Percentiles rank a stretch among this genome's conserved stretches.
phyloP scores from a whole-genome alignment of 352 stramenopile species.

The Phytophthora meadii region DNA sequence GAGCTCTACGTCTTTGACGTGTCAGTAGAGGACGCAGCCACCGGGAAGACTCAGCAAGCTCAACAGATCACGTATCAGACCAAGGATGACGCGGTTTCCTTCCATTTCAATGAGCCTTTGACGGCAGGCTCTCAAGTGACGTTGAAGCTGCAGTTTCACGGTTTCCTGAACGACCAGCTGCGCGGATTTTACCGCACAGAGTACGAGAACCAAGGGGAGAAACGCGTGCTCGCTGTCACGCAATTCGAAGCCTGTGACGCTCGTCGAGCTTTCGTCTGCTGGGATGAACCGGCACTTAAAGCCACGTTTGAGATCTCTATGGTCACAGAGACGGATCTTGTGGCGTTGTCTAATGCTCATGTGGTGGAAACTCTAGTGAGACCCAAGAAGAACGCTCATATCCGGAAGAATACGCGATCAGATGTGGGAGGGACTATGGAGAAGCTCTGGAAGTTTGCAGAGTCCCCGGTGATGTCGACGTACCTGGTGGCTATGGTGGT shows the following conservation, averaged over 20 bases:
- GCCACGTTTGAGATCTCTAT: constrained; percentile 95
- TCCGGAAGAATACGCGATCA: constrained; percentile 53
- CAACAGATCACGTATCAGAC: constrained; percentile 56
- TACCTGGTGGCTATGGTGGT: constrained; percentile 97
- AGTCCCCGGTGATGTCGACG: constrained; percentile 97
- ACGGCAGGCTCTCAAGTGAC: constrained; percentile 39
- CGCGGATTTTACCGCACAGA: constrained; percentile 96
- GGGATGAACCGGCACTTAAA: constrained; percentile 98
- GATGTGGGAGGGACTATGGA: constrained; percentile 44
- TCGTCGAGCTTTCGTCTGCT: constrained; percentile 96
- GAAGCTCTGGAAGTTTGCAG: constrained; percentile 89
- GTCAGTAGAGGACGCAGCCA: constrained; percentile 49
- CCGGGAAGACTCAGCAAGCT: constrained; percentile 34
- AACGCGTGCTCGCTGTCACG: constrained; percentile 93
- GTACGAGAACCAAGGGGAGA: constrained; percentile 93
- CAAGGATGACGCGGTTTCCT: constrained; percentile 66
- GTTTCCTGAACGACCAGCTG: constrained; percentile 93
- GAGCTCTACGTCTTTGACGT: constrained; percentile 92
- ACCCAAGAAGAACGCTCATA: constrained; percentile 64
- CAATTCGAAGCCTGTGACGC: constrained; percentile 88
- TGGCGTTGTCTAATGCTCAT: constrained; percentile 97
- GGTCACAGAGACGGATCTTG: constrained; percentile 89
- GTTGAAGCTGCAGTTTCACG: constrained; percentile 66
- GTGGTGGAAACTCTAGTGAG: constrained; percentile 84
- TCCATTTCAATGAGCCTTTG: constrained; percentile 61